Evolutionary conservation across 805 yeast genomes (phyloP).

Genomic region (Kodamaea jinghongensis): DNA sequence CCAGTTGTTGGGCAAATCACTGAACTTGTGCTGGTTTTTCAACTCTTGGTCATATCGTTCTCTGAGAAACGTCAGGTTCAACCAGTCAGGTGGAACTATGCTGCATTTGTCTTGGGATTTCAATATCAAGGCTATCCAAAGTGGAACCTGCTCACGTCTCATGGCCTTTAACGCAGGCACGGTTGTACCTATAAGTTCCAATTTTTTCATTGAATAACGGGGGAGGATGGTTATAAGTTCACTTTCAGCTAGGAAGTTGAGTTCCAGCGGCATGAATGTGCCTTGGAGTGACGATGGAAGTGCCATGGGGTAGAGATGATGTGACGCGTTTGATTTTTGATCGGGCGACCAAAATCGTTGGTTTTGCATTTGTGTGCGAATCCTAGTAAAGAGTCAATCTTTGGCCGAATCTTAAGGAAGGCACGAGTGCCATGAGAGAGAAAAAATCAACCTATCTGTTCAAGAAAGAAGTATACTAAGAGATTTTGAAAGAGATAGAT

Average conservation of each 20-base stretch:
- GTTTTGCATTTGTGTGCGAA: too few relatives aligned
- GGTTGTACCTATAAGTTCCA: constrained; percentile 59
- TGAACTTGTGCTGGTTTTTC: constrained; percentile 54
- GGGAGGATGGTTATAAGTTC: constrained; percentile 75
- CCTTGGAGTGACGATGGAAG: constrained; percentile 53
- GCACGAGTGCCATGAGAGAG: too few relatives aligned
- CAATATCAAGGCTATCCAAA: constrained; percentile 84
- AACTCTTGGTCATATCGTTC: constrained; percentile 66
- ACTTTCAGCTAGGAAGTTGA: constrained; percentile 83
- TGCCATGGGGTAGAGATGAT: constrained; percentile 46
- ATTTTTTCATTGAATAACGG: constrained; percentile 63
- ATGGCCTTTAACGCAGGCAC: constrained; percentile 63
- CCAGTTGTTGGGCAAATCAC: constrained; percentile 86
- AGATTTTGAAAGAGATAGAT: too few relatives aligned
- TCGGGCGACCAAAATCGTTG: too few relatives aligned
- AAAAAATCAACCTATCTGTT: too few relatives aligned
- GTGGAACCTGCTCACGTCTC: constrained; percentile 66
- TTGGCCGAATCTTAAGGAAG: too few relatives aligned
- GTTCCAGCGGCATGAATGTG: constrained; percentile 71
- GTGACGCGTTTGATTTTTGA: background rate
- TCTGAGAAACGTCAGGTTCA: constrained; percentile 52
- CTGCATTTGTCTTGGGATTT: constrained; percentile 85
- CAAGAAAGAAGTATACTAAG: too few relatives aligned
- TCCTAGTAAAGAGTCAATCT: too few relatives aligned
- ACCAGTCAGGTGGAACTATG: constrained; percentile 85